Conservation (phyloP, 2,329 filamentous ascomycete genomes). For the Aspergillus flavus region DNA sequence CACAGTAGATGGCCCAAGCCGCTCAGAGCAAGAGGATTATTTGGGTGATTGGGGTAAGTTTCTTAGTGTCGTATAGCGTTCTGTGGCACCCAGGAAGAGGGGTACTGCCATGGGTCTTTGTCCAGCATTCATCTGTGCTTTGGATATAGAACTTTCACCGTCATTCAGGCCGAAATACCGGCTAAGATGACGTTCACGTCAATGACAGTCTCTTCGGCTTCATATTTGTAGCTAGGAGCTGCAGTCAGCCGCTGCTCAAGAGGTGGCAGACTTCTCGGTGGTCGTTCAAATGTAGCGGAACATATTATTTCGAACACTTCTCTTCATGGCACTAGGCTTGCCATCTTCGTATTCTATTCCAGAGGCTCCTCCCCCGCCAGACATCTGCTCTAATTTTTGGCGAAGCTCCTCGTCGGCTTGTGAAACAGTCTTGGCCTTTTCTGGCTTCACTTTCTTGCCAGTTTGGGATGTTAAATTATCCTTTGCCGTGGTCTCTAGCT, state of each 20-base stretch:
- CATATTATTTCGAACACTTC: conserved; percentile 75
- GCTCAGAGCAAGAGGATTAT: not conserved
- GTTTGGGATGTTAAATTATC: conserved; percentile 8
- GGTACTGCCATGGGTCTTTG: not conserved
- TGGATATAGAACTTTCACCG: not conserved
- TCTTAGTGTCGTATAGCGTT: not conserved
- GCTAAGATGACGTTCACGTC: not conserved
- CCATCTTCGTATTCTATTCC: conserved; percentile 78
- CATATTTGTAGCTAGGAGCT: not conserved
- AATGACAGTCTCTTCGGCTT: not conserved
- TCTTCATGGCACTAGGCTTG: conserved; percentile 70
- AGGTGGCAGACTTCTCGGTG: not conserved
- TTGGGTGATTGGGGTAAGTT: not conserved
- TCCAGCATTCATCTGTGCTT: not conserved
- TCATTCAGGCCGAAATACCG: not conserved
- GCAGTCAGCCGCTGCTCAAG: too few relatives aligned
- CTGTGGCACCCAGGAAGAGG: not conserved
- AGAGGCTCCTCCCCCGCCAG: conserved; percentile 70
- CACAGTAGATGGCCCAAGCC: not conserved
- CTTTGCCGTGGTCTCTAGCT: not conserved
- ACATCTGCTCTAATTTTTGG: conserved; percentile 65
- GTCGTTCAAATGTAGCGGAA: conserved; percentile 64
- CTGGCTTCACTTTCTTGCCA: conserved; percentile 13
- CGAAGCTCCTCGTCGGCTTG: conserved; percentile 69
- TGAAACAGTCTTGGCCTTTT: conserved; percentile 57